Percentiles rank a stretch among this genome's conserved stretches.
These are phyloP conservation scores for Phytopythium kandeliae DNA, from an alignment of 352 stramenopile species.

Conservation along the genomic window DNA sequence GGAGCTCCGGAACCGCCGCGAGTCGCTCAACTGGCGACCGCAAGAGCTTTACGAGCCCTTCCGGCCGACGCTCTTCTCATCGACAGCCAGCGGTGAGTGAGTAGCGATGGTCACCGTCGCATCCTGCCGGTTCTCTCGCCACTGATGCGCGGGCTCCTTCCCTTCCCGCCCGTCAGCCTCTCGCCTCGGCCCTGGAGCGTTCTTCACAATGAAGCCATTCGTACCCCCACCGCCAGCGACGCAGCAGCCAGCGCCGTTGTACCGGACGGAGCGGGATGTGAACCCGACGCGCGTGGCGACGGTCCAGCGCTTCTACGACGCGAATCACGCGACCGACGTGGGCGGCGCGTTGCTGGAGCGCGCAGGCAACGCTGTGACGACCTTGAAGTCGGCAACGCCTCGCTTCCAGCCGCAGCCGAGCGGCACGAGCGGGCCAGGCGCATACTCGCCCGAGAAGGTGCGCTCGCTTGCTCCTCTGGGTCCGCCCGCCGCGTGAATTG, in stretches of 20 bases:
- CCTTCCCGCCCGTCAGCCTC: no score
- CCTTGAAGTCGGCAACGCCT: constrained; percentile 39
- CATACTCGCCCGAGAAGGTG: constrained; percentile 46
- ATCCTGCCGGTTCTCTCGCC: background rate
- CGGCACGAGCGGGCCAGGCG: constrained; percentile 19
- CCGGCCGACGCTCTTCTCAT: constrained; percentile 37
- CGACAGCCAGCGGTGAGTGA: background rate
- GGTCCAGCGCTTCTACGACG: constrained; percentile 42
- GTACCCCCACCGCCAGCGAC: constrained; percentile 5
- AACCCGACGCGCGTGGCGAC: constrained; percentile 34
- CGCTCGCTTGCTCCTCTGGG: no score
- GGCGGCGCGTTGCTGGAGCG: constrained; percentile 12
- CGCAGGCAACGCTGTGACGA: constrained; percentile 30
- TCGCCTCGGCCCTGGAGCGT: constrained; percentile 23
- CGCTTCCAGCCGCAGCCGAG: constrained; percentile 22
- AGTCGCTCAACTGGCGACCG: constrained; percentile 23
- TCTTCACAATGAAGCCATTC: constrained; percentile 30
- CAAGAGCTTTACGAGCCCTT: constrained; percentile 48
- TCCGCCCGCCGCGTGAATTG: no score
- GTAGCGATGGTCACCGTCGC: background rate
- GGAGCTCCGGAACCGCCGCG: constrained; percentile 33
- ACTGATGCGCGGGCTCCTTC: background rate
- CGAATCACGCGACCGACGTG: constrained; percentile 31
- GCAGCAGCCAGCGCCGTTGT: constrained; percentile 12
- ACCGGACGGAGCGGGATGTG: constrained; percentile 40